Evolutionary conservation across 139 green algal species (phyloP).

Genomic region (Chara braunii): DNA sequence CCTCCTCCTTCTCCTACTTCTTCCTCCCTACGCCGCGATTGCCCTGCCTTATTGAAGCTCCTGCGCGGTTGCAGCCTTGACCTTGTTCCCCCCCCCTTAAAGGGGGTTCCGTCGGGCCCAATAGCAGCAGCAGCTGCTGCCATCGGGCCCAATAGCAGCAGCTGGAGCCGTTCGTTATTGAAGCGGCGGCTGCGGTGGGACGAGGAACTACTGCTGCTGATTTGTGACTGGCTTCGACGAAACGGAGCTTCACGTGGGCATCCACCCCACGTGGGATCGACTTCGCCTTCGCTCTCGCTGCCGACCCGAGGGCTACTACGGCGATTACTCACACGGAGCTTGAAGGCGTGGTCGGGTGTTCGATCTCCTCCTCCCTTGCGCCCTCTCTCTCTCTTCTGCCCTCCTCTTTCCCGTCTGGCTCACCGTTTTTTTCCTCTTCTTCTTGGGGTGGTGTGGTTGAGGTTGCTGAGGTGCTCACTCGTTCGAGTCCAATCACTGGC

Average conservation of each 20-base stretch:
- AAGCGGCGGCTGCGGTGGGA: neutral
- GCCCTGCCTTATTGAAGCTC: neutral
- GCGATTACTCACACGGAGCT: no score
- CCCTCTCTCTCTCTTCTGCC: neutral
- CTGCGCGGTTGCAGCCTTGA: neutral
- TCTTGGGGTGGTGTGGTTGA: neutral
- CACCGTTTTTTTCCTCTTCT: constrained; percentile 5
- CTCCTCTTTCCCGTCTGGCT: neutral
- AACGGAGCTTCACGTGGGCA: neutral
- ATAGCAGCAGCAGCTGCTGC: neutral
- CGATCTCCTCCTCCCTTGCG: no score
- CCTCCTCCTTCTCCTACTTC: neutral
- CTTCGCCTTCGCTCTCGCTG: no score
- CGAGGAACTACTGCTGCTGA: neutral
- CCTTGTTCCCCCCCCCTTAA: neutral
- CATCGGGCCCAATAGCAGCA: neutral
- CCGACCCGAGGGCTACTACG: no score
- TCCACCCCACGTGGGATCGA: neutral
- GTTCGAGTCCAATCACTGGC: no score
- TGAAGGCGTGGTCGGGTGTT: no score
- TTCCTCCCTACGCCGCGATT: neutral
- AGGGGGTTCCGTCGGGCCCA: neutral
- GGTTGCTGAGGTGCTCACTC: neutral
- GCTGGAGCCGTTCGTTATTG: neutral
- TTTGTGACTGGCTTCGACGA: neutral